A percentile compares a stretch with the other conserved stretches of the same genome.
Conservation (phyloP, 208 protist genomes). For the Leishmania arabica region DNA sequence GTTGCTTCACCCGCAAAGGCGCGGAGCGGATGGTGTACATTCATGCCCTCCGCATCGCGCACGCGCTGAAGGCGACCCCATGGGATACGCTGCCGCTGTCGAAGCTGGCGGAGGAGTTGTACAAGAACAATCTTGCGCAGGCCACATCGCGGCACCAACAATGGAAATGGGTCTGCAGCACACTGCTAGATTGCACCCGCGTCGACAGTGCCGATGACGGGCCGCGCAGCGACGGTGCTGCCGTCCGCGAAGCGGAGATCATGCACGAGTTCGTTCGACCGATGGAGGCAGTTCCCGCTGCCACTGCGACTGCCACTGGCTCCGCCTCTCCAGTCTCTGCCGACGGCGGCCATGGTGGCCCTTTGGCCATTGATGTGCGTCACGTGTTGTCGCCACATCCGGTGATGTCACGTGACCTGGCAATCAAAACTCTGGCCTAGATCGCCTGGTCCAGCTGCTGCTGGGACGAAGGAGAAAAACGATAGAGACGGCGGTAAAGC, state of each 20-base stretch:
- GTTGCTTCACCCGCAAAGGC: slow-evolving; percentile 47
- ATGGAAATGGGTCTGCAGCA: slow-evolving; percentile 16
- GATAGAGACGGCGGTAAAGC: background rate
- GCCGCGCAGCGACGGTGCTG: background rate
- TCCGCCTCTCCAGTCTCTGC: background rate
- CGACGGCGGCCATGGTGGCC: background rate
- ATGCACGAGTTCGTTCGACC: slow-evolving; percentile 1
- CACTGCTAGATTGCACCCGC: background rate
- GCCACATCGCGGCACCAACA: slow-evolving; percentile 3
- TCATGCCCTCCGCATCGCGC: slow-evolving; percentile 65
- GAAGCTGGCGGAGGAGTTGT: slow-evolving; percentile 20
- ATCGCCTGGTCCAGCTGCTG: background rate
- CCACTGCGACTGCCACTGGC: background rate
- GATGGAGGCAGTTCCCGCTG: background rate
- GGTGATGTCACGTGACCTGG: slow-evolving; percentile 33
- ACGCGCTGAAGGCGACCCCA: slow-evolving; percentile 35
- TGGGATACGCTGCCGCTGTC: slow-evolving; percentile 35
- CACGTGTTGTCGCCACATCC: slow-evolving; percentile 28
- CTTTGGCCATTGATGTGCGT: background rate
- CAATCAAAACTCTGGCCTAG: slow-evolving; percentile 6
- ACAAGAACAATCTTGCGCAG: slow-evolving; percentile 15
- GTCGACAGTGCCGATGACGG: background rate
- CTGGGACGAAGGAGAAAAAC: background rate
- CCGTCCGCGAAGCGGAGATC: slow-evolving; percentile 1
- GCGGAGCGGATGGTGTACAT: slow-evolving; percentile 59